phyloP scores from a whole-genome alignment of 2,329 filamentous ascomycete genomes.

The Ophiognomonia clavigignenti-juglandacearum region DNA sequence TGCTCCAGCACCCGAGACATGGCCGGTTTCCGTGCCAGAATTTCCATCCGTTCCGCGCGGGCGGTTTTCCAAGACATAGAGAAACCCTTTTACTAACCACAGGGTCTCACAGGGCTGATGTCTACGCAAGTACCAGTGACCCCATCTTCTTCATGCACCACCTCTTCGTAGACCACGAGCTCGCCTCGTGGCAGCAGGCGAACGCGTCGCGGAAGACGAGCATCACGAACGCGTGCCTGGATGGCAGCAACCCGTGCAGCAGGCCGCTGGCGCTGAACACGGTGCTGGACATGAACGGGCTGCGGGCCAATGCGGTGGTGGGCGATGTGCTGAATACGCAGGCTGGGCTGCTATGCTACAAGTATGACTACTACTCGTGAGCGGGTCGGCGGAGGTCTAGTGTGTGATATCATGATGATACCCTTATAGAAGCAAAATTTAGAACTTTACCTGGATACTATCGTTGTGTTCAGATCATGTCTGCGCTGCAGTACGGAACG shows the following conservation, averaged over 20 bases:
- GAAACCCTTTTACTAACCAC: not conserved
- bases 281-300: constrained; percentile 4
- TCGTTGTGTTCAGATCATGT: too few relatives aligned
- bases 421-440: too few relatives aligned
- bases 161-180: constrained; percentile 2
- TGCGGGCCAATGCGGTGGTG: not conserved
- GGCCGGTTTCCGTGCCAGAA: too few relatives aligned
- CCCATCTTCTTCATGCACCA: constrained; percentile 10
- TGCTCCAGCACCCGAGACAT: not conserved
- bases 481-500: too few relatives aligned
- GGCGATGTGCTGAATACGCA: constrained; percentile 3
- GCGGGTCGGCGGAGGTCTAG: too few relatives aligned
- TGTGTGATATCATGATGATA: too few relatives aligned
- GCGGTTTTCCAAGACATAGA: not conserved
- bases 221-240: constrained; percentile 1
- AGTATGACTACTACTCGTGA: constrained; percentile 7
- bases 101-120: not conserved
- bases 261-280: not conserved
- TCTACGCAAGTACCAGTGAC: constrained; percentile 1
- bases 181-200: constrained; percentile 5
- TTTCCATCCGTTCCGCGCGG: too few relatives aligned
- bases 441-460: too few relatives aligned
- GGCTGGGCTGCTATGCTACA: not conserved
- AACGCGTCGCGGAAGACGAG: not conserved
- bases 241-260: constrained; percentile 2